Evolutionary conservation across 1,284 basidiomycete species (phyloP), one percentile per base, ranked within the genome.

Genomic region (Tylopilus sp.): DNA sequence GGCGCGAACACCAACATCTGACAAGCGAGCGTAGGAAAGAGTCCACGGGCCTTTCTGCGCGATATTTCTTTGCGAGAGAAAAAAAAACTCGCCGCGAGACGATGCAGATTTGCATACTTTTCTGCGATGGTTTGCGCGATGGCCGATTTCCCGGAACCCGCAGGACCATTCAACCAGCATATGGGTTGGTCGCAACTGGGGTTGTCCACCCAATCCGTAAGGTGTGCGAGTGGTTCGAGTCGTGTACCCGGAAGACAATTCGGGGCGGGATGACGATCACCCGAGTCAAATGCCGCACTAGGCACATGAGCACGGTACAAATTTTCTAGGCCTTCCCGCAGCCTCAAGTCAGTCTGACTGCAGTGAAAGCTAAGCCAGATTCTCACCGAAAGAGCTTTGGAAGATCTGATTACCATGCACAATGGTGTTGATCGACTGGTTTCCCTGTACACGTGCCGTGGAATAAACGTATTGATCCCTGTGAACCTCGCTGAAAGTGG

Each of bases 21-120:
- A 51, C 36, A 64, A 18, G 72, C 61, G 10, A 72, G 62, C 4
- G 72, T 74, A 2, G 72, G 66, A 32, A 72, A 74, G 38, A 72
- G 66, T 13, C 61, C 53, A 4, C 66, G 65, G 24, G 70, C 58
- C 29, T 56, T 72, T 54, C 70, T 62, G 16, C 71, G 72, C 19
- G 56, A 29, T 54, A 68, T 68, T 33, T 72, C 68, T 39, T 68
- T 68, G n/a, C 70, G 58, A 38, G 70, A 72, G 44, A 74, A 74
- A 59, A 72, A 72, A 57, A 72, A 72, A n/a, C 70, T 72, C n/a
- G 71, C 71, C 16, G 69, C 70, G 10, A 72, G 69, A 38, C 66
- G 65, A 8, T 33, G 55, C 9, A 62, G 65, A 49, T 33, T 38
- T 9, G 72, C 70, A 49, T 71, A 72, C 49, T 61, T 63, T 53